Evolutionary conservation across 225 moss, liverwort and hornwort species (phyloP), one percentile per base, ranked within the genome.

Genomic region (Neckera pumila): DNA sequence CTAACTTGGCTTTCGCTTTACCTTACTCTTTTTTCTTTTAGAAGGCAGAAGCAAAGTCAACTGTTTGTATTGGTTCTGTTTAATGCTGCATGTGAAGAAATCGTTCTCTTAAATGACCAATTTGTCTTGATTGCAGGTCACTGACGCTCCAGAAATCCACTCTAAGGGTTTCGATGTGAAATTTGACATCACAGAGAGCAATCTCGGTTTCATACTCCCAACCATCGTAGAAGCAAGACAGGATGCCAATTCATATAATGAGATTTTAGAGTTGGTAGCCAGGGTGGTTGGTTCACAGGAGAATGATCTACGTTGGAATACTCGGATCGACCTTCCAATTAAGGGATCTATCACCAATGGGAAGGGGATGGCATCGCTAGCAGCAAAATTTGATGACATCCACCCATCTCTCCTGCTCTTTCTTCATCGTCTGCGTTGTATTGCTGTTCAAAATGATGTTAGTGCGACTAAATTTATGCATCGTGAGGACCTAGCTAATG

Each of bases 341-440:
- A 98, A 97, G 89, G 91, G 91, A 80, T 91, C 95, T n/a, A 89
- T 97, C 78, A 88, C 91, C 72, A 89, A 95, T 85, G 95, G 95
- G 72, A 89, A 90, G 86, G 97, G 95, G 71, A 96, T 96, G 95
- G 92, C 89, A 65, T 89, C 93, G 34, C 92, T 98, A 43, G 96
- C 97, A 78, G 92, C 94, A 23, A 98, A 97, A 67, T 98, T 98
- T 86, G 93, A 94, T 87, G 96, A 98, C 87, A 94, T 98, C 76
- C 97, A 98, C 85, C 96, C 97, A 79, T 98, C 98, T 57, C 93
- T 98, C 83, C 88, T 98, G 84, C 97, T 98, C 86, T 98, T 98
- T 90, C 92, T 98, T 82, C 95, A 97, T 88, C 95, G 93, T 53
- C 80, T 98, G 78, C 95, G 95, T 85, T 94, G 94, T 80, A 95